Evolutionary conservation across 1,284 basidiomycete genomes (phyloP), one percentile per base, ranked within the genome.

Genomic region (Wallemia ichthyophaga): DNA sequence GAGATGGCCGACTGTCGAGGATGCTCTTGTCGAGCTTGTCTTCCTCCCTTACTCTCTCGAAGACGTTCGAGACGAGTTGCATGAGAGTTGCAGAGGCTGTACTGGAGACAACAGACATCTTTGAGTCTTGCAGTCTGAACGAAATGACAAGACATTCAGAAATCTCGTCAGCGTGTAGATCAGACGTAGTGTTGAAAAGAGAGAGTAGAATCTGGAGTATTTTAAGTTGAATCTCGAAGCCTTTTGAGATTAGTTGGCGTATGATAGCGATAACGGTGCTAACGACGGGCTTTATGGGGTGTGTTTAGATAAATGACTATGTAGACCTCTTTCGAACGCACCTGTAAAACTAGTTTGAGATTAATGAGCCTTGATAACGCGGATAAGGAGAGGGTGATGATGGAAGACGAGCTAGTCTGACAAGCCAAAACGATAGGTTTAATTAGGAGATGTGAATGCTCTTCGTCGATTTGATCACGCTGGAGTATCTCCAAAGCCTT

Each of bases 1-100:
- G 66, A 32, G 27, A 27, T 28, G 76, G 66, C 1, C 69, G 62
- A 26, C 66, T 63, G 19, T 56, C 53, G 13, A 57, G 57, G 1
- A 56, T 19, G 1, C 48, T 25, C 60, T 66, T 64, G 17, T 69
- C 64, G 5, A 64, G 65, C 1, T 61, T 62, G 61, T 88, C 85
- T 67, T 91, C 85, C 21, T 79, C 76, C 1, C 81, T 78, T 66
- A 96, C 83, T 66, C 94, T 91, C 71, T 98, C 92, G 58, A 96
- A 86, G 15, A 96, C 82, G 64, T 94, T 85, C 89, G 98, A 96
- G 59, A 98, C 86, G 1, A 94, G 76, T 69, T 96, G 92, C 1
- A 92, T 82, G 5, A 98, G 76, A 0, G 91, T 96, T 0, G 94
- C 92, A 0, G 91, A 91, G 0, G 92, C 94, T 1, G 92, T 98